phyloP scores from a whole-genome alignment of 2,329 filamentous ascomycete species.

The Colletotrichum sidae region DNA sequence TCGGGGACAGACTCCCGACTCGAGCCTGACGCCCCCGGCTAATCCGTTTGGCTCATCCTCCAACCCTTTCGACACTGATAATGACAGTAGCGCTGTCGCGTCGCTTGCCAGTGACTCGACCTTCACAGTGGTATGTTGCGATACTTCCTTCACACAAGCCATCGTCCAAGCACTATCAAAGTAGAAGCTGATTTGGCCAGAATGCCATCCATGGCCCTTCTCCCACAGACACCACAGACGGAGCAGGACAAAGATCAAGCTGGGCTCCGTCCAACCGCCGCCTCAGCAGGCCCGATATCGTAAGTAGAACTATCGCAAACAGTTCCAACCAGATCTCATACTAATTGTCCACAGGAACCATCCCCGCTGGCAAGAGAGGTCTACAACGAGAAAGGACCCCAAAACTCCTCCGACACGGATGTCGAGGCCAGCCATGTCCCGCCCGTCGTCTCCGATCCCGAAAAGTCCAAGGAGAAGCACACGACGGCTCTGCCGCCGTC shows the following conservation, averaged over 20 bases:
- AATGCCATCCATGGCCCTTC: conserved; percentile 24
- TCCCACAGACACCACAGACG: conserved; percentile 6
- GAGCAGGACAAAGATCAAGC: conserved; percentile 26
- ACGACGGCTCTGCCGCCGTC: conserved; percentile 25
- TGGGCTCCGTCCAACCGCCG: conserved; percentile 29
- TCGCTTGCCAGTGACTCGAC: conserved; percentile 38
- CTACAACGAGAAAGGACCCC: conserved; percentile 30
- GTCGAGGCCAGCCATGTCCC: conserved; percentile 28
- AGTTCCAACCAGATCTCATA: too few relatives aligned
- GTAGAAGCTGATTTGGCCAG: conserved; percentile 16
- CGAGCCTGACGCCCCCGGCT: conserved; percentile 26
- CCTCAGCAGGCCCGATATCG: conserved; percentile 36
- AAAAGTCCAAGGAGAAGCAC: conserved; percentile 34
- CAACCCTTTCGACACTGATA: conserved; percentile 39
- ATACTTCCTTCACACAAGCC: too few relatives aligned
- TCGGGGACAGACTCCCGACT: conserved; percentile 19
- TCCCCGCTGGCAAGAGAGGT: conserved; percentile 35
- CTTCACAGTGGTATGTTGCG: conserved; percentile 36
- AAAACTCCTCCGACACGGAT: conserved; percentile 32
- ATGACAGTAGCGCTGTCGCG: conserved; percentile 33
- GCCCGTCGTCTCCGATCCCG: conserved; percentile 27
- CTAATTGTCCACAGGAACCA: conserved; percentile 21
- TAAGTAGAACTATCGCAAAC: neutral
- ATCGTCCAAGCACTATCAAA: neutral
- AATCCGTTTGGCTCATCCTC: conserved; percentile 31